Percentiles rank a stretch among this genome's conserved stretches.
Conservation (phyloP, 169 alveolate genomes). For the Eimeria necatrix region DNA sequence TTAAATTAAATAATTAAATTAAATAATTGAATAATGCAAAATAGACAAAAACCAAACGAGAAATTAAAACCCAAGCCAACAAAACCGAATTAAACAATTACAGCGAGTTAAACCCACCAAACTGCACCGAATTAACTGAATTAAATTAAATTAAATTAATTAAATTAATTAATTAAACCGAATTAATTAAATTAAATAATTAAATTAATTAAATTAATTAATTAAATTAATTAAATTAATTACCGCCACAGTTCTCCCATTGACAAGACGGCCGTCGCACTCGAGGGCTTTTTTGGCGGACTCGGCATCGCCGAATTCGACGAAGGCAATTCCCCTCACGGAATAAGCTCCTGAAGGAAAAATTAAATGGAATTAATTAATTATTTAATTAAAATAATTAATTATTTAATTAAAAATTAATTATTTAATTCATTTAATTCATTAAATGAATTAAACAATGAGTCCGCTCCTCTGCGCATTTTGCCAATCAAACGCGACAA, state of each 20-base stretch:
- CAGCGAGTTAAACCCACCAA: not conserved
- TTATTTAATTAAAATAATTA: too few species aligned
- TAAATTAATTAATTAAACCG: not conserved
- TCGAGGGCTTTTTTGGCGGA: slow-evolving; percentile 64
- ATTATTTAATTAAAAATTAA: too few species aligned
- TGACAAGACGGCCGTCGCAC: slow-evolving; percentile 16
- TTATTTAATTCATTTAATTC: not conserved
- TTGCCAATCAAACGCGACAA: too few species aligned
- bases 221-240: not conserved
- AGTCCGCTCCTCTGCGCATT: not conserved
- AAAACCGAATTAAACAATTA: too few species aligned
- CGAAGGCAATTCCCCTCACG: slow-evolving; percentile 68
- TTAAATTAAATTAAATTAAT: not conserved
- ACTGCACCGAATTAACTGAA: not conserved
- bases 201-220: too few species aligned
- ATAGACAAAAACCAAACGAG: too few species aligned
- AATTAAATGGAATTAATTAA: not conserved
- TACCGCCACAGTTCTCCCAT: slow-evolving; percentile 57
- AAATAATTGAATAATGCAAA: too few species aligned
- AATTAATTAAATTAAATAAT: too few species aligned
- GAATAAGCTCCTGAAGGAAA: slow-evolving; percentile 10
- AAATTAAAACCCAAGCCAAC: too few species aligned
- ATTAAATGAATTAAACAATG: not conserved
- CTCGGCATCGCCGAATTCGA: slow-evolving; percentile 60
- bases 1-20: too few species aligned